Evolutionary conservation across 345 rosid genomes (phyloP).

Genomic region (Leavenworthia alabamica): DNA sequence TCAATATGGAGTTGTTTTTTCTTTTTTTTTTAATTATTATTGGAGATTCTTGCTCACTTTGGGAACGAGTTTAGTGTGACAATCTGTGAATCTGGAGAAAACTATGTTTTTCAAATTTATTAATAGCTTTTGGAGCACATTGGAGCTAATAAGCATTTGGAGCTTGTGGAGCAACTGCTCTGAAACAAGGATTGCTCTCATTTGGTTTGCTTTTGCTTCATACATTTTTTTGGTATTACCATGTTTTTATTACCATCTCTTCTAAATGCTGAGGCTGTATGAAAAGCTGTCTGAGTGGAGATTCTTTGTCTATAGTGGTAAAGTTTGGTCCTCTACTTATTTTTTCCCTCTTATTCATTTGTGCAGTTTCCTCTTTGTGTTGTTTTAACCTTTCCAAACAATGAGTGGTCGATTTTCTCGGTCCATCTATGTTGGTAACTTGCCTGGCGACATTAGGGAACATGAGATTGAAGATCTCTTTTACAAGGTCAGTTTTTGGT

Average conservation of each 20-base stretch:
- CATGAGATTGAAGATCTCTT: slow-evolving; percentile 86
- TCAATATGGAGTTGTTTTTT: slow-evolving; percentile 65
- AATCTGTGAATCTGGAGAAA: slow-evolving; percentile 60
- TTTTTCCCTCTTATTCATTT: not conserved
- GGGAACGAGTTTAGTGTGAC: slow-evolving; percentile 55
- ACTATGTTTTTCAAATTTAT: slow-evolving; percentile 46
- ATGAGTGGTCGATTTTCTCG: slow-evolving; percentile 98
- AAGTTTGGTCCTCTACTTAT: slow-evolving; percentile 14
- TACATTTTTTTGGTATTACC: slow-evolving; percentile 41
- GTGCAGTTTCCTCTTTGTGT: slow-evolving; percentile 22
- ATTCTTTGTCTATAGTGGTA: slow-evolving; percentile 18
- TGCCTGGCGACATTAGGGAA: slow-evolving; percentile 86
- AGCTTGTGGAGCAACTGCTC: slow-evolving; percentile 97
- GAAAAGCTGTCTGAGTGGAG: slow-evolving; percentile 28
- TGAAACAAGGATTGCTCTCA: slow-evolving; percentile 81
- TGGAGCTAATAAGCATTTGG: slow-evolving; percentile 75
- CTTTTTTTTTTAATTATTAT: slow-evolving; percentile 37
- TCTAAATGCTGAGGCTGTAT: slow-evolving; percentile 32
- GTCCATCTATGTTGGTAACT: slow-evolving; percentile 94
- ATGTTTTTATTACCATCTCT: slow-evolving; percentile 21
- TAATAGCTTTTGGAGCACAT: slow-evolving; percentile 78
- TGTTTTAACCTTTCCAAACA: slow-evolving; percentile 28
- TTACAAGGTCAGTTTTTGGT: slow-evolving; percentile 61
- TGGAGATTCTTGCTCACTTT: slow-evolving; percentile 78
- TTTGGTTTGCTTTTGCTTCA: slow-evolving; percentile 60